Conservation (phyloP, 257 asterid species). For the Solanum ossicruentum region DNA sequence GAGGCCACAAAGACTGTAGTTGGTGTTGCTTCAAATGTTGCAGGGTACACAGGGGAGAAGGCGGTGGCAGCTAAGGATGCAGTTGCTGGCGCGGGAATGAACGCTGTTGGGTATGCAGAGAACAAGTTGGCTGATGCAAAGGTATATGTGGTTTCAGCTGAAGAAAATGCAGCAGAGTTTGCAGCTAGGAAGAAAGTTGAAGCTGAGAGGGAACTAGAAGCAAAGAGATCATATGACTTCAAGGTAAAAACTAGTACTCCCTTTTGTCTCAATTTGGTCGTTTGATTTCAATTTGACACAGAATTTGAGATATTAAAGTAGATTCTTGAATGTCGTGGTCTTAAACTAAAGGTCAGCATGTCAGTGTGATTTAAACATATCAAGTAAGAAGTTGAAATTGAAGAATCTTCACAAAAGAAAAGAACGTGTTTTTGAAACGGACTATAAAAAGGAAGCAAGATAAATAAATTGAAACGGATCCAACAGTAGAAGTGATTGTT, state of each 20-base stretch:
- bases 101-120: slow-evolving; percentile 17
- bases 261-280: too few relatives aligned
- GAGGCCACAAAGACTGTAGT: slow-evolving; percentile 47
- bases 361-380: too few relatives aligned
- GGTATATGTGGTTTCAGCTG: slow-evolving; percentile 39
- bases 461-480: too few relatives aligned
- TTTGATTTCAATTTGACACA: too few relatives aligned
- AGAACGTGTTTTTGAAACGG: too few relatives aligned
- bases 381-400: too few relatives aligned
- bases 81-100: slow-evolving; percentile 55
- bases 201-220: slow-evolving; percentile 24
- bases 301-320: too few relatives aligned
- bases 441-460: too few relatives aligned
- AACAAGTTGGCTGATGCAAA: slow-evolving; percentile 48
- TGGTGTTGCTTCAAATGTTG: slow-evolving; percentile 35
- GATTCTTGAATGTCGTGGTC: too few relatives aligned
- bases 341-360: too few relatives aligned
- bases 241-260: slow-evolving; percentile 9
- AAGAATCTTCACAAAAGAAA: too few relatives aligned
- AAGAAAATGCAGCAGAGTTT: slow-evolving; percentile 51
- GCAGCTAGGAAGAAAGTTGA: slow-evolving; percentile 59
- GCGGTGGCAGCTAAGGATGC: slow-evolving; percentile 38
- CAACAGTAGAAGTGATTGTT: too few relatives aligned
- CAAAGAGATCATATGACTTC: background rate
- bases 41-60: slow-evolving; percentile 39